Percentiles rank a stretch among this genome's conserved stretches.
These are phyloP conservation scores for Penicillium sp. DNA, from an alignment of 2,329 filamentous ascomycete species.

Conservation along the genomic window DNA sequence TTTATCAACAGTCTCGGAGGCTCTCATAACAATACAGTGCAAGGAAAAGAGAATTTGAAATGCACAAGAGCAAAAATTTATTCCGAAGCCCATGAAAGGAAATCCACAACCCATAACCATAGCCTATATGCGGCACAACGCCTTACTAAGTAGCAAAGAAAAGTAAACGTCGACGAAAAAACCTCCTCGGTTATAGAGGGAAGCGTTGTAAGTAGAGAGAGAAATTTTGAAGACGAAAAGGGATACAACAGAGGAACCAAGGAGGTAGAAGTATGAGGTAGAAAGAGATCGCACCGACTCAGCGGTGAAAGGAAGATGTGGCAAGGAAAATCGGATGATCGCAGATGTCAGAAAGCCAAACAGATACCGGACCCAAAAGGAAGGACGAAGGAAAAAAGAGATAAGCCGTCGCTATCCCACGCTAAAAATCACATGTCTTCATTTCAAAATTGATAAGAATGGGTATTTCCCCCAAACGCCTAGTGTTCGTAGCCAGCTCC, in stretches of 20 bases:
- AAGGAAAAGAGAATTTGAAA: constrained; percentile 3
- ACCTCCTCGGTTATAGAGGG: not conserved
- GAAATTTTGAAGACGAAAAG: not conserved
- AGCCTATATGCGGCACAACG: constrained; percentile 41
- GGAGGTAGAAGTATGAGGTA: constrained; percentile 16
- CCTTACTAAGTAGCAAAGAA: constrained; percentile 23
- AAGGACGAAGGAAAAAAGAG: constrained; percentile 25
- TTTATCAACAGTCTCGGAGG: too few relatives aligned
- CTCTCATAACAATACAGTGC: constrained; percentile 1
- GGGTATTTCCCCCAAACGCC: constrained; percentile 25
- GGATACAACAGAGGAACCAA: constrained; percentile 14
- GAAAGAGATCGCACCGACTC: constrained; percentile 8
- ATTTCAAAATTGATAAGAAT: constrained; percentile 30
- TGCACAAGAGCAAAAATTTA: constrained; percentile 14
- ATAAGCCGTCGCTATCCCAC: constrained; percentile 33
- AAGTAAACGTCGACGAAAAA: constrained; percentile 14
- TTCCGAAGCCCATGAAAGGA: constrained; percentile 18
- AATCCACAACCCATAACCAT: constrained; percentile 37
- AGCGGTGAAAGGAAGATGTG: constrained; percentile 20
- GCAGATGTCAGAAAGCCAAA: constrained; percentile 16
- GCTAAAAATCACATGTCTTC: constrained; percentile 43
- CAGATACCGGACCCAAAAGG: constrained; percentile 27
- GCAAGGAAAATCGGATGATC: constrained; percentile 19
- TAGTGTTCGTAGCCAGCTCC: constrained; percentile 67
- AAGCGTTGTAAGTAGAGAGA: not conserved